Conservation (phyloP, 176 grass and related monocot genomes). For the Saccharum officinarum region DNA sequence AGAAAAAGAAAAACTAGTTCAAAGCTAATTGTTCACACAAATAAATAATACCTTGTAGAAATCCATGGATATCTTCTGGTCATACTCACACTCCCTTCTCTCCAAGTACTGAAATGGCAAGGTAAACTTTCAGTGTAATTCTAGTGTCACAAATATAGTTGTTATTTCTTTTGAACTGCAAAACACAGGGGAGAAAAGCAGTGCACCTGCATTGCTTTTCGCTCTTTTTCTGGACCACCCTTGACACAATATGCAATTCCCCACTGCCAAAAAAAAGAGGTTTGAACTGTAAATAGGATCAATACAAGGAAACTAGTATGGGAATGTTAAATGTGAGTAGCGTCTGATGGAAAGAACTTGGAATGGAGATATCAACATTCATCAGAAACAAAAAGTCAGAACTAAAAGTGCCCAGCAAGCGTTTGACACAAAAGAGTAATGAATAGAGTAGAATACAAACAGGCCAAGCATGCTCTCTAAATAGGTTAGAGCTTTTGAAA, state of each 20-base stretch:
- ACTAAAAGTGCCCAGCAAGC: background rate
- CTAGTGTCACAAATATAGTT: slow-evolving; percentile 4
- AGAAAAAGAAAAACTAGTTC: background rate
- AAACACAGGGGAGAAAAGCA: slow-evolving; percentile 15
- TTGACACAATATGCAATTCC: slow-evolving; percentile 88
- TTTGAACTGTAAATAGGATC: background rate
- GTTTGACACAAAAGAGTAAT: background rate
- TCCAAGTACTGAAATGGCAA: slow-evolving; percentile 74
- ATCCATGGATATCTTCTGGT: slow-evolving; percentile 70
- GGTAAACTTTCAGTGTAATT: slow-evolving; percentile 8
- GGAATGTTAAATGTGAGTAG: background rate
- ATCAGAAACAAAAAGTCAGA: background rate
- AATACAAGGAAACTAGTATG: background rate
- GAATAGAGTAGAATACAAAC: background rate
- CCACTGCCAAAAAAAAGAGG: slow-evolving; percentile 60
- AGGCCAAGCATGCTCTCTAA: background rate
- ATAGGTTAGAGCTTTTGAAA: background rate
- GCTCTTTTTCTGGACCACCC: slow-evolving; percentile 68
- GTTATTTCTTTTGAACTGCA: background rate
- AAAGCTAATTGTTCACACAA: background rate
- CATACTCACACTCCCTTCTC: slow-evolving; percentile 94
- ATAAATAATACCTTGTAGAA: slow-evolving; percentile 67
- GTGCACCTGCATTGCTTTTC: slow-evolving; percentile 74
- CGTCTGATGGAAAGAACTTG: background rate
- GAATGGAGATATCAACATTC: background rate